Percentiles rank a stretch among this genome's conserved stretches.
These are phyloP conservation scores for Lodderomyces elongisporus DNA, from an alignment of 1,139 yeast species.

Conservation along the genomic window DNA sequence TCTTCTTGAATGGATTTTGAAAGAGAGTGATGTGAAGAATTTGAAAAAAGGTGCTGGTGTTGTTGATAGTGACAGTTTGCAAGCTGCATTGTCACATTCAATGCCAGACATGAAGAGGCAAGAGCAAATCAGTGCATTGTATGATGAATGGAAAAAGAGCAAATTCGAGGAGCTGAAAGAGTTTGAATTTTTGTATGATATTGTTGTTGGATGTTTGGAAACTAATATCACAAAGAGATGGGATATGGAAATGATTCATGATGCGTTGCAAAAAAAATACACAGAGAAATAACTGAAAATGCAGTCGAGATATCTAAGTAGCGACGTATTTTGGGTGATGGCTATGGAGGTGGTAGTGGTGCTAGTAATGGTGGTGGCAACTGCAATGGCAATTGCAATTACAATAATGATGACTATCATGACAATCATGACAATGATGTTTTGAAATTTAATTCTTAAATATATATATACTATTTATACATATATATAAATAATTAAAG, in stretches of 20 bases:
- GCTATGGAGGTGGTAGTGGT: too few species aligned
- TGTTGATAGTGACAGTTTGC: slow-evolving; percentile 3
- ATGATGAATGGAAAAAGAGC: slow-evolving; percentile 20
- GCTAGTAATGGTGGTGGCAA: too few species aligned
- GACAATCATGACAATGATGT: too few species aligned
- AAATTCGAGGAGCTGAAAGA: slow-evolving; percentile 13
- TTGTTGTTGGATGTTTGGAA: slow-evolving; percentile 53
- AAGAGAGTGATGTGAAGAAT: slow-evolving; percentile 11
- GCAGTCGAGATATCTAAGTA: too few species aligned
- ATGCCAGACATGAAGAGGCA: slow-evolving; percentile 22
- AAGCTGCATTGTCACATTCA: slow-evolving; percentile 11
- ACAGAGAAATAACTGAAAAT: neutral
- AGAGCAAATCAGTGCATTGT: slow-evolving; percentile 13
- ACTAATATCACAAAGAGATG: slow-evolving; percentile 47
- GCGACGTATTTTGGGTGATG: too few species aligned
- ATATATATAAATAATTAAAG: too few species aligned
- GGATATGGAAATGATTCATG: slow-evolving; percentile 36
- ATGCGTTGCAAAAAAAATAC: slow-evolving; percentile 4
- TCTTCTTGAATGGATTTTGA: slow-evolving; percentile 24
- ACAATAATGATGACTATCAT: too few species aligned
- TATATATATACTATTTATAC: too few species aligned
- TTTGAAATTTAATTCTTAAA: too few species aligned
- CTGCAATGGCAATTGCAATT: too few species aligned
- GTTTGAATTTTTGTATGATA: slow-evolving; percentile 32
- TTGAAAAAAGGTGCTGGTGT: slow-evolving; percentile 5